Percentiles rank a stretch among this genome's conserved stretches.
Conservation (phyloP, 331 rosid species). For the Spiraea crenata region DNA sequence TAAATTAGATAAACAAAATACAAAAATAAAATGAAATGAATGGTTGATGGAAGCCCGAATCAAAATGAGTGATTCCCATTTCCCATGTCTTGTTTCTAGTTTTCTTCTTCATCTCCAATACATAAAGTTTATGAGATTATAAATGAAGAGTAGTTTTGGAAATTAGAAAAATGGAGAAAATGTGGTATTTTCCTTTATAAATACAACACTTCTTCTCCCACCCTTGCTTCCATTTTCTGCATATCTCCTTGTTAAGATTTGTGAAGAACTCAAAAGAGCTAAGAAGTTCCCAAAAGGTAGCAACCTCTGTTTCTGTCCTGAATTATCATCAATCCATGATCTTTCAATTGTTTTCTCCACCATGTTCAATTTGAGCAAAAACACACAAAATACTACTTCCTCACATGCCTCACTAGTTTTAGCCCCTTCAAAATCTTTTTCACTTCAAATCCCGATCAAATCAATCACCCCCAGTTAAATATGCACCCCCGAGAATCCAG, state of each 20-base stretch:
- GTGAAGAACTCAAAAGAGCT: conserved; percentile 30
- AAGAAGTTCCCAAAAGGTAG: conserved; percentile 36
- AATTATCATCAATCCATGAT: conserved; percentile 41
- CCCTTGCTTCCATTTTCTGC: conserved; percentile 61
- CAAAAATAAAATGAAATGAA: background rate
- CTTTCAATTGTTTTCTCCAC: conserved; percentile 35
- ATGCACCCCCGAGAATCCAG: conserved; percentile 19
- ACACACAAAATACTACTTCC: conserved; percentile 37
- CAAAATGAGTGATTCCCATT: conserved; percentile 31
- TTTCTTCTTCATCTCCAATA: conserved; percentile 33
- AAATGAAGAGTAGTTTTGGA: conserved; percentile 37
- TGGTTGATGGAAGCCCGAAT: conserved; percentile 30
- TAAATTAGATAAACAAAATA: background rate
- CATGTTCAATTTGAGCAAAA: conserved; percentile 57
- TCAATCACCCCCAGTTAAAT: conserved; percentile 18
- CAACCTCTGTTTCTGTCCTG: conserved; percentile 44
- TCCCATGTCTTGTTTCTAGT: conserved; percentile 15
- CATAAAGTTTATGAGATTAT: conserved; percentile 23
- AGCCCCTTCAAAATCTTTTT: conserved; percentile 35
- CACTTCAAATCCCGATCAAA: conserved; percentile 35
- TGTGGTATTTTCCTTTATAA: conserved; percentile 61
- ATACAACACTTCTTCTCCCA: conserved; percentile 43
- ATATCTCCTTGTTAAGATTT: conserved; percentile 42
- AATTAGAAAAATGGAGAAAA: conserved; percentile 47
- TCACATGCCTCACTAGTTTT: conserved; percentile 53